Evolutionary conservation across 1,284 basidiomycete species (phyloP).

Genomic region (Malassezia brasiliensis): DNA sequence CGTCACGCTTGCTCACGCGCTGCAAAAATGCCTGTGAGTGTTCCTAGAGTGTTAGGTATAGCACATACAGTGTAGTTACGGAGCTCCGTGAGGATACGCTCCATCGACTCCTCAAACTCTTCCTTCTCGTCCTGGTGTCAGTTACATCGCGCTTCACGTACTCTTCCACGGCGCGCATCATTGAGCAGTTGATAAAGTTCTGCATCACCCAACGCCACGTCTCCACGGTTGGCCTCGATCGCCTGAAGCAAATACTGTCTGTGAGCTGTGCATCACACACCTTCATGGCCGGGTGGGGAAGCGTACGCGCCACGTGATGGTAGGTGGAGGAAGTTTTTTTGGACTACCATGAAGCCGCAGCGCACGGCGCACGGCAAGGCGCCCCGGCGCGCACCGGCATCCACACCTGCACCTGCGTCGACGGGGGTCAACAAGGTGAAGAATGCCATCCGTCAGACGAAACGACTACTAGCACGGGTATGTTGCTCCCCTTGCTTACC

Average conservation of each 20-base stretch:
- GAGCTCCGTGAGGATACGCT: constrained; percentile 43
- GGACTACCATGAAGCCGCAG: not conserved
- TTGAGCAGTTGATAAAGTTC: constrained; percentile 39
- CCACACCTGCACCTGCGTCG: not conserved
- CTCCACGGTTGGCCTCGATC: constrained; percentile 36
- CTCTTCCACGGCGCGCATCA: constrained; percentile 35
- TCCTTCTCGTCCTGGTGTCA: constrained; percentile 34
- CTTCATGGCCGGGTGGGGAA: constrained; percentile 8
- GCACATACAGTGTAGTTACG: constrained; percentile 30
- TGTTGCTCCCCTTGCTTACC: not conserved
- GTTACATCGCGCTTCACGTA: constrained; percentile 12
- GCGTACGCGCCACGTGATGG: not conserved
- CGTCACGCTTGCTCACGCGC: constrained; percentile 44
- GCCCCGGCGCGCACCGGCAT: not conserved
- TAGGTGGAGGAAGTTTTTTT: not conserved
- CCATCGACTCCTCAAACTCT: constrained; percentile 44
- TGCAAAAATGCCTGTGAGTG: constrained; percentile 43
- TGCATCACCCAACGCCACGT: constrained; percentile 32
- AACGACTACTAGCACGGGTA: constrained; percentile 10
- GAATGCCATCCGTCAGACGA: constrained; percentile 8
- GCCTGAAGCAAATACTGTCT: constrained; percentile 44
- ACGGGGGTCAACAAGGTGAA: constrained; percentile 15
- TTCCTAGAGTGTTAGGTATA: constrained; percentile 19
- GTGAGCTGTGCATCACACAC: constrained; percentile 5
- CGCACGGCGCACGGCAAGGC: not conserved